Evolutionary conservation across 495 filamentous ascomycete genomes (phyloP), one percentile per base, ranked within the genome.

Genomic region (Neurospora hispaniola): DNA sequence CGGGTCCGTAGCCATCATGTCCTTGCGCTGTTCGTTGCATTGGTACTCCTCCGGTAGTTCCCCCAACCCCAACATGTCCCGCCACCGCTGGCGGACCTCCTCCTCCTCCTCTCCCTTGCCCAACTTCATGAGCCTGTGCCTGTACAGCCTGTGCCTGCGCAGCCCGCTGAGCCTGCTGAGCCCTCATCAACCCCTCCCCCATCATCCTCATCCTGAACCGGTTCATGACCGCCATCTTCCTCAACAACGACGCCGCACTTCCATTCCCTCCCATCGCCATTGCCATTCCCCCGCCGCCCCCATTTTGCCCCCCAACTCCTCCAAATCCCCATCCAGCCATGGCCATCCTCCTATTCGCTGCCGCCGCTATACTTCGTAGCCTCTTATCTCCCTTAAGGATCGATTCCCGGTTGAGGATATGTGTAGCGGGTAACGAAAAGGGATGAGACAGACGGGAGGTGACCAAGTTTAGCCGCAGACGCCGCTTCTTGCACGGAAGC

Each of bases 371-470:
- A 1, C 54, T 35, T 5, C 54, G 76, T 20, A 90, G 86, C 20
- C 89, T 84, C 79, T 86, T 90, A 70, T 86, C 85, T 35, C 87
- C 86, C 4, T 80, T 75, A 0, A 76, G 72, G 1, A 75, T 74
- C 4, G 74, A 75, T 74, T 85, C 85, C 42, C 90, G 84, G 78
- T 89, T 87, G 71, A 90, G 82, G 71, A 92, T 89, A 78, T 92
- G 89, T 27, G 90, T 89, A 6, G 91, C 86, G 0, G 91, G 91
- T 12, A 85, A 81, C 1, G 90, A 91, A 77, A 89, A 93, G 2
- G 90, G 91, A 66, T 82, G 84, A 39, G 89, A 91, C 1, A 93
- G 86, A 20, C 89, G 84, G 5, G 90, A 92, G 5, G 91, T 93
- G 74, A 92, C 86, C 27, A 92, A 81, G 31, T 87, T 81, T 23